Evolutionary conservation across 2,329 filamentous ascomycete genomes (phyloP), one percentile per base, ranked within the genome.

Genomic region (Aspergillus niger): DNA sequence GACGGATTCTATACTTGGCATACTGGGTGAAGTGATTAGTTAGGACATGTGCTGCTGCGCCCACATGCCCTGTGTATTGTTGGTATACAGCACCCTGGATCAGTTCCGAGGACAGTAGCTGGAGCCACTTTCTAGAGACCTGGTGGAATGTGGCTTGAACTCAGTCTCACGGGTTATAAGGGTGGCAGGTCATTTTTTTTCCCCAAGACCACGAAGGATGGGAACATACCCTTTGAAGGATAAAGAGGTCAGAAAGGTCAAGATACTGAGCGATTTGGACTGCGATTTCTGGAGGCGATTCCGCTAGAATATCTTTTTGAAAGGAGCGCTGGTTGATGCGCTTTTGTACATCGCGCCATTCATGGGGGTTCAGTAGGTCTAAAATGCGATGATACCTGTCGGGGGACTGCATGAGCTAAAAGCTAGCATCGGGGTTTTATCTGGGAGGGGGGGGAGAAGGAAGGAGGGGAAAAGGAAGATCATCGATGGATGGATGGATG

Each of bases 101-200:
- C 2, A 55, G 17, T 7, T 62, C 55, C 0, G 70, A 72, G n/a
- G 72, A 72, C 11, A 77, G 61, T 13, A 76, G 22, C 24, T 60
- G 50, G 11, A 65, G 58, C 76, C 76, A 77, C 58, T 63, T 64
- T 62, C 61, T 72, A 11, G 74, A 76, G 51, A 77, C 74, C 74
- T 76, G 51, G 38, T n/a, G 20, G 26, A 6, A 20, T 47, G 22
- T 36, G 39, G 11, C 38, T 36, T 17, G 20, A 39, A 22, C 17
- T 48, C 17, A 58, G 49, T 50, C 38, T 32, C 32, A 11, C 10
- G 32, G 11, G 15, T 20, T 20, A 38, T 24, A 39, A 17, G n/a
- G 30, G 30, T 26, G 24, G 22, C n/a, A 24, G 17, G 26, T 30
- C 32, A 36, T 5, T 11, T 36, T 36, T 26, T 5, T 26, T 26